phyloP scores from a whole-genome alignment of 2,329 filamentous ascomycete species.

The Xenoacremonium recifei region DNA sequence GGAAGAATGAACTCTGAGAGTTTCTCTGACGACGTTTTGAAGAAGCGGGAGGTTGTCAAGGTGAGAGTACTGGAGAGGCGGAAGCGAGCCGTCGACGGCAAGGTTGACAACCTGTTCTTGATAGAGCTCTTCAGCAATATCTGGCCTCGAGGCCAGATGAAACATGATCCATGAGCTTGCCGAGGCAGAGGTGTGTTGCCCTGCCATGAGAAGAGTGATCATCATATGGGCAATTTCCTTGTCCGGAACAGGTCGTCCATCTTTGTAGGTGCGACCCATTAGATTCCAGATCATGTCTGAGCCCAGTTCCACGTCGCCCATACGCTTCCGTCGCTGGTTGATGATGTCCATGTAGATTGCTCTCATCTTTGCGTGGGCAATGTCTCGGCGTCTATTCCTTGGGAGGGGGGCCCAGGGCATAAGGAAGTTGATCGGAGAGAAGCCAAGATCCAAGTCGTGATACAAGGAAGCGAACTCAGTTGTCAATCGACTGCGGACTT shows the following conservation, averaged over 20 bases:
- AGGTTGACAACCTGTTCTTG: constrained; percentile 61
- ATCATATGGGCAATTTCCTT: constrained; percentile 81
- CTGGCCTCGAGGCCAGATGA: constrained; percentile 67
- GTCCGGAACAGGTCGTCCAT: constrained; percentile 67
- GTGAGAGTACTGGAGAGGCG: constrained; percentile 57
- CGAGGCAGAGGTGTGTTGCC: constrained; percentile 77
- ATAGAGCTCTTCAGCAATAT: constrained; percentile 69
- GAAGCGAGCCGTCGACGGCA: constrained; percentile 45
- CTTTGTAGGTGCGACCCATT: constrained; percentile 75
- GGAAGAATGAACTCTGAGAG: constrained; percentile 67
- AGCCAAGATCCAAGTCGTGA: constrained; percentile 75
- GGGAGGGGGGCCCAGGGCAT: constrained; percentile 77
- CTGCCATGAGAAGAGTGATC: constrained; percentile 83
- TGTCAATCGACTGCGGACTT: constrained; percentile 70
- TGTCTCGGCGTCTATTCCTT: constrained; percentile 70
- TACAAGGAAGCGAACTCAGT: constrained; percentile 72
- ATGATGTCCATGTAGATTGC: constrained; percentile 72
- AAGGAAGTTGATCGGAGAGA: constrained; percentile 79
- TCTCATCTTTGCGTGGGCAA: constrained; percentile 68
- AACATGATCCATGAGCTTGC: constrained; percentile 78
- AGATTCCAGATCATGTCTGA: constrained; percentile 77
- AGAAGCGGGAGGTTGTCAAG: constrained; percentile 61
- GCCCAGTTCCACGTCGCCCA: constrained; percentile 40
- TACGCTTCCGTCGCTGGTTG: constrained; percentile 54
- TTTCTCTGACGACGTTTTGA: constrained; percentile 67